Conservation (phyloP, 345 rosid species). For the Zanthoxylum bungeanum region DNA sequence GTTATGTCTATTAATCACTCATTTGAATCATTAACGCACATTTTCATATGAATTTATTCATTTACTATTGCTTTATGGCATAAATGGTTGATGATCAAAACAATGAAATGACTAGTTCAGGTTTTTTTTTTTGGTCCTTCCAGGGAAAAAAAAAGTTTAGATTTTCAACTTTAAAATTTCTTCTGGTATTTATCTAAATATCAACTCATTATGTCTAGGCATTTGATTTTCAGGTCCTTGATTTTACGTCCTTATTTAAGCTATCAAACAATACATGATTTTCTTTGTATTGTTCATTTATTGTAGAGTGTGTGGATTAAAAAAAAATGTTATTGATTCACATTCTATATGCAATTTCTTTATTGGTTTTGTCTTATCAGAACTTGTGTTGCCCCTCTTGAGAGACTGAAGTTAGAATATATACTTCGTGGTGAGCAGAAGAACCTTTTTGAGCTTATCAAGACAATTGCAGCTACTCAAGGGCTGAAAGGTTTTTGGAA, state of each 20-base stretch:
- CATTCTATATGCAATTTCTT: not conserved
- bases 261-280: not conserved
- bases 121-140: too few relatives aligned
- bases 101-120: not conserved
- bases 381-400: conserved; percentile 85
- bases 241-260: not conserved
- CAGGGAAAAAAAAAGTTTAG: too few relatives aligned
- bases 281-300: not conserved
- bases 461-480: conserved; percentile 53
- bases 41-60: not conserved
- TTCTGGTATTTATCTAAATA: not conserved
- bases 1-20: not conserved
- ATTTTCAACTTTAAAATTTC: not conserved
- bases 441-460: conserved; percentile 58
- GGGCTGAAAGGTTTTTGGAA: conserved; percentile 93
- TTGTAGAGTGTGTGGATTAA: not conserved
- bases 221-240: not conserved
- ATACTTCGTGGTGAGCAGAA: conserved; percentile 74
- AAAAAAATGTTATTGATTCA: not conserved
- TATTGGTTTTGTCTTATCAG: conserved; percentile 33
- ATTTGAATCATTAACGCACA: not conserved
- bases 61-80: not conserved
- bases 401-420: conserved; percentile 89
- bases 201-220: not conserved
- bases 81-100: not conserved